Evolutionary conservation across 345 rosid genomes (phyloP), one percentile per base, ranked within the genome.

Genomic region (Hypericum androsaemum): DNA sequence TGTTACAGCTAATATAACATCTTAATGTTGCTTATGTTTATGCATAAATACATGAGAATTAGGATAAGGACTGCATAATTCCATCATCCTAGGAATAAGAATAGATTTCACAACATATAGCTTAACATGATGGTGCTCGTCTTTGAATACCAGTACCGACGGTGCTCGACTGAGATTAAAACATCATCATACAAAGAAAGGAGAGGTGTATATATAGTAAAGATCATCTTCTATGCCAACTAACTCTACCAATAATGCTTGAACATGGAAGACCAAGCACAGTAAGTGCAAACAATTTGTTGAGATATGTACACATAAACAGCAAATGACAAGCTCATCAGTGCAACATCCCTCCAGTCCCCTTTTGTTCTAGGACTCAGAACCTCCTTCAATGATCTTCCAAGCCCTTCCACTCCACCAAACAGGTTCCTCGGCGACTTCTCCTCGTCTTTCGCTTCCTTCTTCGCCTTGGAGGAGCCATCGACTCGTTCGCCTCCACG

Each of bases 251-350:
- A 83, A 38, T 78, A 66, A 7, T 71, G 78, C 51, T 71, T 73
- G 44, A 78, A 74, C 77, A 78, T 76, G 68, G 73, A 72, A 47
- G 61, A 50, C 94, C 95, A 82, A 37, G 80, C 77, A 67, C 58
- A 82, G 68, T 83, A 89, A 63, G 94, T 86, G 63, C 82, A 77
- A 12, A 84, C 95, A 63, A 89, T 66, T 67, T 60, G 71, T 59
- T 89, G 88, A 54, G 94, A 89, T 7, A 86, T 78, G 41, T 89
- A 81, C 9, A 89, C 83, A 66, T 83, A 86, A 53, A 89, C 75
- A 13, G 97, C 95, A 63, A 86, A 86, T 7, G 95, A 80, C n/a
- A 89, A 63, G 42, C 88, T 72, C 89, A 83, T 86, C 66, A 86
- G 69, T 59, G 73, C 67, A 53, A 81, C 43, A 61, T 89, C 95